Evolutionary conservation across 1,284 basidiomycete species (phyloP).

Genomic region (Amylostereum chailletii): DNA sequence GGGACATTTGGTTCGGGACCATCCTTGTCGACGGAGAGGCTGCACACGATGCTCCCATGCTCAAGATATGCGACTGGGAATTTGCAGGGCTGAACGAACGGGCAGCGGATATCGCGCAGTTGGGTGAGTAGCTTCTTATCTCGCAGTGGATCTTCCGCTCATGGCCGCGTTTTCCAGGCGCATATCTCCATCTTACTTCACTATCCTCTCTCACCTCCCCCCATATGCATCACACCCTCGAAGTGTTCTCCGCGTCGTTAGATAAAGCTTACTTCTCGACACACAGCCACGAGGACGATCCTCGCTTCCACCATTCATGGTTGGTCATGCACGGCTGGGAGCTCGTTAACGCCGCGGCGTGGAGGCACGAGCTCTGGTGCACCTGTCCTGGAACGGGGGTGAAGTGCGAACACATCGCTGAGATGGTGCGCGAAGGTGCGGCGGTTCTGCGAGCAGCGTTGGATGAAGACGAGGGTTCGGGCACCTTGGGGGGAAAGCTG

Average conservation of each 20-base stretch:
- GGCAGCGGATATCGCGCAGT: conserved; percentile 3
- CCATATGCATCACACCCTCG: background rate
- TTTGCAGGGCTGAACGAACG: conserved; percentile 3
- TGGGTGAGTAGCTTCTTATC: conserved; percentile 1
- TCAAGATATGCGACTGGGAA: conserved; percentile 4
- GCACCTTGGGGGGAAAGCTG: too few species aligned
- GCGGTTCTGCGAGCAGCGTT: background rate
- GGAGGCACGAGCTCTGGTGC: conserved; percentile 3
- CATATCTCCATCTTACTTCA: conserved; percentile 2
- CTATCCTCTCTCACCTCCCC: background rate
- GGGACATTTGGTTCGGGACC: conserved; percentile 5
- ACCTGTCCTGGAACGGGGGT: background rate
- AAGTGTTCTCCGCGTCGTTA: background rate
- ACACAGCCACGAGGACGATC: background rate
- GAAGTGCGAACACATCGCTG: conserved; percentile 2
- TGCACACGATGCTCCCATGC: background rate
- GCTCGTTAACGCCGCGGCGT: conserved; percentile 3
- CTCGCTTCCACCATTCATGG: background rate
- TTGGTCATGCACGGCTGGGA: conserved; percentile 5
- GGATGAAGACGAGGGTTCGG: too few species aligned
- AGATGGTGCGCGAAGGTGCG: background rate
- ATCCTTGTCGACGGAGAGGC: background rate
- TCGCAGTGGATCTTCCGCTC: background rate
- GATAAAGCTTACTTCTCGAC: background rate
- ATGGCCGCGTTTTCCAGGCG: background rate